Percentiles rank a stretch among this genome's conserved stretches.
Conservation (phyloP, 495 filamentous ascomycete genomes). For the Endocarpon pusillum region DNA sequence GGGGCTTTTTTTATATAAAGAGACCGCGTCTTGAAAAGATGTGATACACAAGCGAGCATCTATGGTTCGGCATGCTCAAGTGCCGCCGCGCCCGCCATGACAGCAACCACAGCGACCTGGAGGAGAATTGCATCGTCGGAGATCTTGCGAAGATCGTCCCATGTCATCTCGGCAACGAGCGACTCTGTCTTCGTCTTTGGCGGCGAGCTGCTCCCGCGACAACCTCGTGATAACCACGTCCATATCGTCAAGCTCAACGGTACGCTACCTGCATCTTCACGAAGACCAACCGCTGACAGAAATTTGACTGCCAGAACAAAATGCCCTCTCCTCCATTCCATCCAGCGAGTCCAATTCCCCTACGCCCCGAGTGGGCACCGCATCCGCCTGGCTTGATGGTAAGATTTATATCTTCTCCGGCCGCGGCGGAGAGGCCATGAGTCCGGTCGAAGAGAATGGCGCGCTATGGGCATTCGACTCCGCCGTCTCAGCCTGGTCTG, state of each 20-base stretch:
- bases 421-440: slow-evolving; percentile 23
- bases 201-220: slow-evolving; percentile 32
- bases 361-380: slow-evolving; percentile 33
- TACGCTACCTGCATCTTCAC: slow-evolving; percentile 24
- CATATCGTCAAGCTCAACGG: slow-evolving; percentile 41
- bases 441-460: slow-evolving; percentile 39
- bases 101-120: slow-evolving; percentile 35
- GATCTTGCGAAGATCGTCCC: slow-evolving; percentile 39
- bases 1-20: no score
- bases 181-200: slow-evolving; percentile 53
- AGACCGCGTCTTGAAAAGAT: no score
- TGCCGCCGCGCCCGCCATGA: slow-evolving; percentile 4
- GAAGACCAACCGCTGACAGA: slow-evolving; percentile 36
- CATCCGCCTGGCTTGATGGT: slow-evolving; percentile 37
- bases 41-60: no score
- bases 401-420: slow-evolving; percentile 51
- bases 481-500: slow-evolving; percentile 34
- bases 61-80: no score
- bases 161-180: slow-evolving; percentile 39
- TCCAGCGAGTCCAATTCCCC: slow-evolving; percentile 11
- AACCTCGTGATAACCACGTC: slow-evolving; percentile 44
- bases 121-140: slow-evolving; percentile 29
- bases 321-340: slow-evolving; percentile 28
- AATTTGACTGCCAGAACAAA: no score
- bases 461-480: slow-evolving; percentile 52